Percentiles rank a stretch among this genome's conserved stretches.
Evolutionary conservation across 306 rosid genomes (phyloP).

Genomic region (Geum urbanum): DNA sequence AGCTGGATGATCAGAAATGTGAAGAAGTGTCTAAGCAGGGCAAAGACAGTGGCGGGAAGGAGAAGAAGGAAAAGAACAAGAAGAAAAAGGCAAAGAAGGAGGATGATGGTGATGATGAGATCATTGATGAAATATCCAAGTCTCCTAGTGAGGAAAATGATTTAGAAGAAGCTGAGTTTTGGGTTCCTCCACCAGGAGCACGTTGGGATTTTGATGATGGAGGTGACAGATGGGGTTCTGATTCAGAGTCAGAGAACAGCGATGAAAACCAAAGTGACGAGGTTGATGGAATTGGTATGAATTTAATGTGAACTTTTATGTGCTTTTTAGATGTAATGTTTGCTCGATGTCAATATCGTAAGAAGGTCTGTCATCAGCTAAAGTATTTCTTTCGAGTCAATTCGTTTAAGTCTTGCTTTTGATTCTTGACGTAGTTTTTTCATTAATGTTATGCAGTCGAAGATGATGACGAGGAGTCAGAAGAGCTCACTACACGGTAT

Average conservation of each 20-base stretch:
- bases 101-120: conserved; percentile 38
- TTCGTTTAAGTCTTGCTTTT: neutral
- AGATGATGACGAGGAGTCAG: conserved; percentile 50
- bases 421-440: conserved; percentile 10
- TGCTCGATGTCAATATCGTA: neutral
- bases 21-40: conserved; percentile 22
- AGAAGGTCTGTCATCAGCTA: neutral
- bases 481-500: conserved; percentile 59
- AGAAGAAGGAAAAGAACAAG: conserved; percentile 30
- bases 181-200: conserved; percentile 84
- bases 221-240: conserved; percentile 76
- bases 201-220: conserved; percentile 90
- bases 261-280: conserved; percentile 28
- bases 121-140: conserved; percentile 41
- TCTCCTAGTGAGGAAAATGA: conserved; percentile 42
- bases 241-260: conserved; percentile 53
- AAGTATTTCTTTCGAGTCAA: neutral
- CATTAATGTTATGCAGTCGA: conserved; percentile 37
- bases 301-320: conserved; percentile 8
- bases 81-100: conserved; percentile 21
- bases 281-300: conserved; percentile 47
- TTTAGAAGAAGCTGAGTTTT: conserved; percentile 61
- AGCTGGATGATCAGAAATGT: conserved; percentile 34
- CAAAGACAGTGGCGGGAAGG: conserved; percentile 38
- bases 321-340: neutral